A percentile compares a stretch with the other conserved stretches of the same genome.
Conservation (phyloP, 2,329 filamentous ascomycete species). For the Chrysoporthe puriensis region DNA sequence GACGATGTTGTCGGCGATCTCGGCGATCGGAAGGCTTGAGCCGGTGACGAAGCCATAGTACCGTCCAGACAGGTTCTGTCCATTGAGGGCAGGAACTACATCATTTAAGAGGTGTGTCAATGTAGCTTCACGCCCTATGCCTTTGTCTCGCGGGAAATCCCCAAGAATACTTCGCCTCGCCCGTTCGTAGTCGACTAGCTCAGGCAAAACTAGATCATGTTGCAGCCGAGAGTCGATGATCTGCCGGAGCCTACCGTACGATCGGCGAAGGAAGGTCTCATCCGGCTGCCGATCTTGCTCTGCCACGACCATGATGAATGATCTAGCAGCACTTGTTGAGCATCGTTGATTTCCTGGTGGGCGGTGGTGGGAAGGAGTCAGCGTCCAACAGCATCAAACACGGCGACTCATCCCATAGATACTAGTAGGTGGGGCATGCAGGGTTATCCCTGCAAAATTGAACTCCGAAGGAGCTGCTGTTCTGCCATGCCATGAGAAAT, state of each 20-base stretch:
- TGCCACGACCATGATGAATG: conserved; percentile 1
- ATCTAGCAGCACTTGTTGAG: neutral
- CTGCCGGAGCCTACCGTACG: neutral
- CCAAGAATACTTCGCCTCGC: neutral
- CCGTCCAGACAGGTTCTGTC: conserved; percentile 63
- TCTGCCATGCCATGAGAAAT: neutral
- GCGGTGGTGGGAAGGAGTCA: neutral
- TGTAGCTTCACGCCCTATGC: conserved; percentile 37
- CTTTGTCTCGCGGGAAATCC: neutral
- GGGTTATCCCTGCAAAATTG: neutral
- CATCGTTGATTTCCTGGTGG: neutral
- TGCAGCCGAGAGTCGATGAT: neutral
- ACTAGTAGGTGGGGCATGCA: neutral
- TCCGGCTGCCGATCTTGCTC: neutral
- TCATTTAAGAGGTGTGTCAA: conserved; percentile 49
- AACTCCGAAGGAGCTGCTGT: neutral
- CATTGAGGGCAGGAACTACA: conserved; percentile 66
- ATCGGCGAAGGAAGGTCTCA: neutral
- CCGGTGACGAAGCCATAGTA: conserved; percentile 94
- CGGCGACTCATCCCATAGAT: neutral
- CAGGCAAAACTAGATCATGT: neutral
- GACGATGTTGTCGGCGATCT: conserved; percentile 84
- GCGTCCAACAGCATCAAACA: neutral
- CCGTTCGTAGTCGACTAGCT: neutral
- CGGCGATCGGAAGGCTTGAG: conserved; percentile 75